Conservation (phyloP, 1,284 basidiomycete species). For the Pseudozyma hubeiensis region DNA sequence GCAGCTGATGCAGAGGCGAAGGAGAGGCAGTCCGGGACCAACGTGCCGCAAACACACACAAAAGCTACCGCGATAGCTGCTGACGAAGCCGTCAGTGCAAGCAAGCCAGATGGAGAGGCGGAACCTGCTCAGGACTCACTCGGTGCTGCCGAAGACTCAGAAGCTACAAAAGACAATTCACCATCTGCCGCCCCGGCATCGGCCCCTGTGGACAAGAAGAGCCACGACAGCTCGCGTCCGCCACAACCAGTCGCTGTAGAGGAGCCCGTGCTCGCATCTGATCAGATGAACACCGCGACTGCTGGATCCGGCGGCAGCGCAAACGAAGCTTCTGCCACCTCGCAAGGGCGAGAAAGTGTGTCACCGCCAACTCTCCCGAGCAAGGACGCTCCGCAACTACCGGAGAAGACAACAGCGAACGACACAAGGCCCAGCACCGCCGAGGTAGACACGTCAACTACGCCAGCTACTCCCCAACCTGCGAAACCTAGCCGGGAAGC, state of each 20-base stretch:
- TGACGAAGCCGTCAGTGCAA: too few relatives aligned
- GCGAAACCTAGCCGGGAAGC: conserved; percentile 17
- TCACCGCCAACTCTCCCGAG: conserved; percentile 21
- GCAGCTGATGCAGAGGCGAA: too few relatives aligned
- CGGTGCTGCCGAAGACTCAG: too few relatives aligned
- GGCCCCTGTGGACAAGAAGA: too few relatives aligned
- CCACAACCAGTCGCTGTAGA: not conserved
- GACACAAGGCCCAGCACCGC: not conserved
- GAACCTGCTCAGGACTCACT: too few relatives aligned
- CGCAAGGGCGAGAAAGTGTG: conserved; percentile 1
- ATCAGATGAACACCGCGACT: not conserved
- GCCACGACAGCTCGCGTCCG: not conserved
- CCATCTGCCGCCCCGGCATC: too few relatives aligned
- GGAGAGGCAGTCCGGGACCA: too few relatives aligned
- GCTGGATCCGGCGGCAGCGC: not conserved
- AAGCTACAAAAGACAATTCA: too few relatives aligned
- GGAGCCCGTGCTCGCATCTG: not conserved
- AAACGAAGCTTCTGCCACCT: not conserved
- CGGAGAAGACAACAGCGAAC: conserved; percentile 3
- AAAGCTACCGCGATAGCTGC: not conserved
- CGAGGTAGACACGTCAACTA: conserved; percentile 4
- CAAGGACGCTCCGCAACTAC: conserved; percentile 21
- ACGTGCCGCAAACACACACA: not conserved
- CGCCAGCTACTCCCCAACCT: conserved; percentile 6
- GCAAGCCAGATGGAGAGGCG: too few relatives aligned